Conservation (phyloP, 805 yeast species). For the Lipomyces sp. region DNA sequence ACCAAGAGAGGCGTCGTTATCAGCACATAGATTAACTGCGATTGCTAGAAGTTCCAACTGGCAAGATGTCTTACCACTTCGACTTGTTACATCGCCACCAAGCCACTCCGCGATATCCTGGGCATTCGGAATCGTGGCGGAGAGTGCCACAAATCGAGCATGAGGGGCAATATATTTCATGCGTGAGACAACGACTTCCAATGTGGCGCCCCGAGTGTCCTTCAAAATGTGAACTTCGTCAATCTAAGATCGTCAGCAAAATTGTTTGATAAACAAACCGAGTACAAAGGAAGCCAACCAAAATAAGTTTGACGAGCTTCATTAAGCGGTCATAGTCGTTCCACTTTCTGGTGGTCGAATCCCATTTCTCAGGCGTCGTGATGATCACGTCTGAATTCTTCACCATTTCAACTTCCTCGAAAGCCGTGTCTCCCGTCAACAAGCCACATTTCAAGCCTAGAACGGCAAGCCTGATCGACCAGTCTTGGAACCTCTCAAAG, state of each 20-base stretch:
- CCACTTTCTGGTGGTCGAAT: constrained; percentile 53
- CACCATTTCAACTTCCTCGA: constrained; percentile 45
- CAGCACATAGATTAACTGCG: background rate
- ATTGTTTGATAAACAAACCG: constrained; percentile 66
- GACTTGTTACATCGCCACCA: constrained; percentile 25
- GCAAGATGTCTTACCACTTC: background rate
- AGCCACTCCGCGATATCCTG: constrained; percentile 50
- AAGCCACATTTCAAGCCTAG: constrained; percentile 47
- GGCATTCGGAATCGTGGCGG: constrained; percentile 56
- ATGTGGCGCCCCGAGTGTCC: constrained; percentile 48
- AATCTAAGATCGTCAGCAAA: constrained; percentile 58
- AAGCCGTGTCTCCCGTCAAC: constrained; percentile 54
- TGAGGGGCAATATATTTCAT: constrained; percentile 43
- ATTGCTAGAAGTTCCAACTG: background rate
- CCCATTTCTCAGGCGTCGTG: constrained; percentile 65
- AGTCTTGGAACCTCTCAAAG: constrained; percentile 47
- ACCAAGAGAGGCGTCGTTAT: constrained; percentile 1
- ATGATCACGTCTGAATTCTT: constrained; percentile 52
- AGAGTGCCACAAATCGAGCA: constrained; percentile 47
- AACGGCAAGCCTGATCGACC: constrained; percentile 44
- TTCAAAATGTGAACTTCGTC: constrained; percentile 51
- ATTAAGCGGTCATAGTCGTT: constrained; percentile 42
- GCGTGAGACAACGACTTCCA: constrained; percentile 49
- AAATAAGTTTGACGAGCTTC: constrained; percentile 45
- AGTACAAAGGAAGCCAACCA: constrained; percentile 53